phyloP scores from a whole-genome alignment of 495 filamentous ascomycete species.

The Peziza echinospora region DNA sequence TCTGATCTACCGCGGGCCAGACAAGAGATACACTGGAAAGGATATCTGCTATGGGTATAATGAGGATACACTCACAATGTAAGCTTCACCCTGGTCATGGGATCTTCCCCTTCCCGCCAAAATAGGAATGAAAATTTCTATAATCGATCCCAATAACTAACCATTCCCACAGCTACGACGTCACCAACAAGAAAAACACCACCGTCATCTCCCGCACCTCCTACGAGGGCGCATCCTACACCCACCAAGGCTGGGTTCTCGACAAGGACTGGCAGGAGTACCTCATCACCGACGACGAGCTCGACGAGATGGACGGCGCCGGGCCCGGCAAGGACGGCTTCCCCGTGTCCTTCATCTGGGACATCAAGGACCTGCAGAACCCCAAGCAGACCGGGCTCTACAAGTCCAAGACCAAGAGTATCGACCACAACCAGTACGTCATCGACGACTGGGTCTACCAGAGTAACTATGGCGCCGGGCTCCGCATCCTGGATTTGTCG shows the following conservation, averaged over 20 bases:
- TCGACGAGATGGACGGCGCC: constrained; percentile 29
- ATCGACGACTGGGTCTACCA: constrained; percentile 32
- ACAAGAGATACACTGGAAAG: constrained; percentile 28
- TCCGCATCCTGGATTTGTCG: constrained; percentile 35
- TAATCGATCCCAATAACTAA: constrained; percentile 7
- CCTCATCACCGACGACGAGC: constrained; percentile 39
- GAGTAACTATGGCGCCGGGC: constrained; percentile 37
- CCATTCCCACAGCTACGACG: constrained; percentile 30
- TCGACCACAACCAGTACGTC: constrained; percentile 45
- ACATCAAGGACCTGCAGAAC: constrained; percentile 28
- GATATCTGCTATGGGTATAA: constrained; percentile 43
- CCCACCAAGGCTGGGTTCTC: constrained; percentile 40
- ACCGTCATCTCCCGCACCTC: constrained; percentile 32
- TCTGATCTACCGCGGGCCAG: constrained; percentile 35
- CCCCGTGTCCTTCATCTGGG: constrained; percentile 37
- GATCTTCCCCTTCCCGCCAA: neutral
- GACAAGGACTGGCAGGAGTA: constrained; percentile 31
- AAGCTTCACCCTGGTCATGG: neutral
- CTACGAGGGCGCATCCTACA: constrained; percentile 36
- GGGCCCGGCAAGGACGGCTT: constrained; percentile 26
- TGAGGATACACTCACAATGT: constrained; percentile 25
- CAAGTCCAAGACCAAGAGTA: constrained; percentile 26
- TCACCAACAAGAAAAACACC: constrained; percentile 31
- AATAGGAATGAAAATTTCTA: neutral
- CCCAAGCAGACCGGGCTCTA: constrained; percentile 38